Conservation (phyloP, 805 yeast species). For the Metschnikowia amazonensis region DNA sequence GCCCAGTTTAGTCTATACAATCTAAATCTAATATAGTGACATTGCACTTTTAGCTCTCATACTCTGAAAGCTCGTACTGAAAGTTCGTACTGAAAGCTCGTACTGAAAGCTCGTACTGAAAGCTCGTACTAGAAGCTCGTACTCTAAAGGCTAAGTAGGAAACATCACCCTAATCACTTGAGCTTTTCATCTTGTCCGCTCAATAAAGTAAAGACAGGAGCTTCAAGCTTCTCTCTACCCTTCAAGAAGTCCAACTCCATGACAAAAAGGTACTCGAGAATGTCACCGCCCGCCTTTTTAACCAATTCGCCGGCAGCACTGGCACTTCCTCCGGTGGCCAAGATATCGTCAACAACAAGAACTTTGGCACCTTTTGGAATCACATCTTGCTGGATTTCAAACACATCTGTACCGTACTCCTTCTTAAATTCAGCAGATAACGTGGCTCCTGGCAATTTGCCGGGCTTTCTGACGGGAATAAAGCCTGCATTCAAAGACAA, state of each 20-base stretch:
- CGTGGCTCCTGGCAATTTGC: slow-evolving; percentile 88
- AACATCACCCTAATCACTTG: neutral
- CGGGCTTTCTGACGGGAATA: slow-evolving; percentile 92
- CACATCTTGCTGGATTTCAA: slow-evolving; percentile 83
- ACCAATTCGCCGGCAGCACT: slow-evolving; percentile 88
- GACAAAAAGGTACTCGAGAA: slow-evolving; percentile 79
- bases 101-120: too few species aligned
- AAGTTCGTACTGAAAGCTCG: too few species aligned
- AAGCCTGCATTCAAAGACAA: slow-evolving; percentile 85
- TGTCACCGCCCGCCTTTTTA: slow-evolving; percentile 57
- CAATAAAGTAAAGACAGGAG: slow-evolving; percentile 86
- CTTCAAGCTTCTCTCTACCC: slow-evolving; percentile 83
- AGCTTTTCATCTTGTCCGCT: slow-evolving; percentile 69
- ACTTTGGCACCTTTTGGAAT: slow-evolving; percentile 79
- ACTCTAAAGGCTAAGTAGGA: neutral
- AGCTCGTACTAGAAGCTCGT: too few species aligned
- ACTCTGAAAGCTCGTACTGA: too few species aligned
- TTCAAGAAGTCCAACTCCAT: slow-evolving; percentile 93
- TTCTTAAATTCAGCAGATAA: slow-evolving; percentile 70
- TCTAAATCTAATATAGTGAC: neutral
- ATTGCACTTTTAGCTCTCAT: neutral
- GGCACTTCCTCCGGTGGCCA: slow-evolving; percentile 98
- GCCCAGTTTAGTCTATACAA: neutral
- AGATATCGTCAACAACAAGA: slow-evolving; percentile 88
- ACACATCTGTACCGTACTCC: slow-evolving; percentile 89